Evolutionary conservation across 768 basidiomycete genomes (phyloP).

Genomic region (Epithele typhae): DNA sequence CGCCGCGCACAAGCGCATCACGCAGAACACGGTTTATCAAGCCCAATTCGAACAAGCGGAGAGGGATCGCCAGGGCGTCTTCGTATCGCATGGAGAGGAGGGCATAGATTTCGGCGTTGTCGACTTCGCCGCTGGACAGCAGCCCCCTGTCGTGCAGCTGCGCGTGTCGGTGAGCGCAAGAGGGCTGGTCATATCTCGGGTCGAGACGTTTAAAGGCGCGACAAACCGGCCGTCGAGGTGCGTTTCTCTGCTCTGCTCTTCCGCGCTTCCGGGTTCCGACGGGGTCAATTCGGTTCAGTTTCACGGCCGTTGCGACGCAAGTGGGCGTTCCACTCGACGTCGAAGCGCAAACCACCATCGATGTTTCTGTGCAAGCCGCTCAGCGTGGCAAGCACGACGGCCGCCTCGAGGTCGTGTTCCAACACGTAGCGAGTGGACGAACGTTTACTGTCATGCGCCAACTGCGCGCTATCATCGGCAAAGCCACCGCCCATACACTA

Average conservation of each 20-base stretch:
- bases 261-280: background rate
- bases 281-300: constrained; percentile 1
- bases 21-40: background rate
- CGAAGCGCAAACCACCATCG: constrained; percentile 14
- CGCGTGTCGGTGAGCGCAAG: too few relatives aligned
- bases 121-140: constrained; percentile 22
- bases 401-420: constrained; percentile 47
- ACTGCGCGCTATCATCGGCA: constrained; percentile 45
- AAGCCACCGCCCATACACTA: constrained; percentile 42
- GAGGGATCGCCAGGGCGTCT: constrained; percentile 46
- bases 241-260: background rate
- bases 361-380: constrained; percentile 29
- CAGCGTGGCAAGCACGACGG: constrained; percentile 45
- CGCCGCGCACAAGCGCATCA: background rate
- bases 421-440: constrained; percentile 22
- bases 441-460: constrained; percentile 27
- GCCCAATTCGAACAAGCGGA: background rate
- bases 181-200: too few relatives aligned
- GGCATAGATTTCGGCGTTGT: constrained; percentile 49
- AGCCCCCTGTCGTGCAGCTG: too few relatives aligned
- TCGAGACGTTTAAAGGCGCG: too few relatives aligned
- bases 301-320: background rate
- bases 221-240: too few relatives aligned
- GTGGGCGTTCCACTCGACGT: background rate
- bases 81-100: constrained; percentile 30